Percentiles rank a stretch among this genome's conserved stretches.
phyloP scores from a whole-genome alignment of 768 basidiomycete species.

The Leccinum broughii region DNA sequence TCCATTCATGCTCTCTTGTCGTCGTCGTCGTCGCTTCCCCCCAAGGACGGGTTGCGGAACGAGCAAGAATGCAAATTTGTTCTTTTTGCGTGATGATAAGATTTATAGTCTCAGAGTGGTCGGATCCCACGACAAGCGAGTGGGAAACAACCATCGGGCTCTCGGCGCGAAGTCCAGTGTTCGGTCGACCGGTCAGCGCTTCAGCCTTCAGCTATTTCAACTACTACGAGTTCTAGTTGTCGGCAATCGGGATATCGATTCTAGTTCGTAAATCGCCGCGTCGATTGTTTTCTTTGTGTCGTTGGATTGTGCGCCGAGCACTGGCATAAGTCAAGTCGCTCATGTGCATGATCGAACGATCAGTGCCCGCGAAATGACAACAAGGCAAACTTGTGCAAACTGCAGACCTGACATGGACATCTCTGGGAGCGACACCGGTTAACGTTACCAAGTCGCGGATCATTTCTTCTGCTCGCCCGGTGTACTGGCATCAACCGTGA shows the following conservation, averaged over 20 bases:
- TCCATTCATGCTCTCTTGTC: too few relatives aligned
- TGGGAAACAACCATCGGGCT: not conserved
- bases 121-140: not conserved
- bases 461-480: too few relatives aligned
- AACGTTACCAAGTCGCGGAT: too few relatives aligned
- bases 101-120: not conserved
- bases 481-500: not conserved
- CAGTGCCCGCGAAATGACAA: not conserved
- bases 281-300: not conserved
- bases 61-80: too few relatives aligned
- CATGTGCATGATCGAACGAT: too few relatives aligned
- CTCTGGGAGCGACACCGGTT: too few relatives aligned
- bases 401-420: too few relatives aligned
- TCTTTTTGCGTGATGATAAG: not conserved
- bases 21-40: not conserved
- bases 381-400: not conserved
- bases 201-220: not conserved
- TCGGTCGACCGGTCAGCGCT: not conserved
- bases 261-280: not conserved
- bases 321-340: not conserved
- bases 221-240: not conserved
- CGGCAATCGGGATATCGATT: not conserved
- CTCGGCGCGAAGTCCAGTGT: not conserved
- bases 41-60: too few relatives aligned
- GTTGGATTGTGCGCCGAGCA: not conserved